Base-by-base conservation (phyloP, 1,284 basidiomycete genomes). In the Inonotus hispidus region DNA sequence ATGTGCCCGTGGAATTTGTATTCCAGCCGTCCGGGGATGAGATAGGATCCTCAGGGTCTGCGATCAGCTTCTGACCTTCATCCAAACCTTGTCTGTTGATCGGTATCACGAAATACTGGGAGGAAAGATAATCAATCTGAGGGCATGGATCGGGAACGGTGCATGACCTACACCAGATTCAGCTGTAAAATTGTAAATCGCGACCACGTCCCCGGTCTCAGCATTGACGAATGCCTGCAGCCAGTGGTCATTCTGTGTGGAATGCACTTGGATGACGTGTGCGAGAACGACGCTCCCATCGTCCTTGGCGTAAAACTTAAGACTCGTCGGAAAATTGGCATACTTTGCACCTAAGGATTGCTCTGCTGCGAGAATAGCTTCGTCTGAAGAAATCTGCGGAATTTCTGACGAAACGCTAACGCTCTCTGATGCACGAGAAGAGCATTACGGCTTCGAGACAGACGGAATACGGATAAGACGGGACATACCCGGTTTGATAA, bases 211-310 rank as follows among this genome's bases (percentile, higher is more conserved):
- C 25, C 81, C 82, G 27, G 75, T 73, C 64, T 81, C 77, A 3
- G 82, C 82, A 64, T 86, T 83, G 53, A 86, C 79, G 67, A 82
- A 84, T 1, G 83, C 84, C 71, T 87, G 83, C 67, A 81, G 79
- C 84, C 83, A 87, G 29, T 72, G 73, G 27, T 78, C 77, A 63
- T 82, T 82, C 68, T 81, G 79, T 58, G 32, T 32, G 32, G 3
- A 4, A 32, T 32, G 32, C 32, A 86, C 77, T 69, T 83, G 81
- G 39, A 82, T 68, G 38, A 84, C 82, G 66, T 83, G 79, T 1
- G 78, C 77, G 54, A 82, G 77, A 45, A 78, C 77, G 54, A 80
- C 76, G 16, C 77, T 77, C 14, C 79, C 78, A 63, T 81, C 78
- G 23, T 74, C 71, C 60, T 71, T 73, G 25, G 72, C 76, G 54